Base-by-base conservation (phyloP, 768 basidiomycete species). In the Cystobasidium tubakii region DNA sequence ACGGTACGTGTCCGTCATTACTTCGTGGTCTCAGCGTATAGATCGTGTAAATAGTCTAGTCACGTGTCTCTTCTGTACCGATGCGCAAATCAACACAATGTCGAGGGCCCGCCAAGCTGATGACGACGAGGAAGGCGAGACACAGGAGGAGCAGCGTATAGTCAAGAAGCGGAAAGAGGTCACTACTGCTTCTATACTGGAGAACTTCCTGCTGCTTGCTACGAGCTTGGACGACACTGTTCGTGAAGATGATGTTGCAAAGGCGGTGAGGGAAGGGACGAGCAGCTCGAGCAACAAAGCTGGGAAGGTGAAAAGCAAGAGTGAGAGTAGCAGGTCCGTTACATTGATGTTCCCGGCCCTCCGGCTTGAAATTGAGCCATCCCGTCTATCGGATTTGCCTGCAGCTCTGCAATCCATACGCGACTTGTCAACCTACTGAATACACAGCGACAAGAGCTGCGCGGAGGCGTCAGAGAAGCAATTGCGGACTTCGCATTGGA, bases 171-270 rank as follows among this genome's bases (percentile, higher is more conserved):
- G 57, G 17, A 34, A 34, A 60, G 57, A 71, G 21, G 69, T 57
- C 17, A 60, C 69, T 17, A 71, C 69, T 62, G 31, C 33, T 36
- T 50, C 44, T 1, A 67, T 67, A 9, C 66, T 67, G 6, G 66
- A 67, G 66, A 60, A 36, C 50, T 57, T 57, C 34, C 55, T 71
- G 29, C 29, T 71, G 17, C 54, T 36, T 34, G 55, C 29, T 36
- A 60, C 54, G 21, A 71, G 69, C 42, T 29, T 71, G 66, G 66
- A 67, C 33, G 69, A 60, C 42, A 60, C 54, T n/a, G 69, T 71
- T 29, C 53, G 36, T 9, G 50, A 55, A 21, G 69, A 60, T 36
- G 54, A 31, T 34, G 25, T 60, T n/a, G 69, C 55, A 3, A 21
- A 42, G 2, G 29, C 69, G 21, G 17, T 71, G 44, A 23, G 25